Conservation (phyloP, 148 eudicot species). For the Rhododendron kiyosumense region DNA sequence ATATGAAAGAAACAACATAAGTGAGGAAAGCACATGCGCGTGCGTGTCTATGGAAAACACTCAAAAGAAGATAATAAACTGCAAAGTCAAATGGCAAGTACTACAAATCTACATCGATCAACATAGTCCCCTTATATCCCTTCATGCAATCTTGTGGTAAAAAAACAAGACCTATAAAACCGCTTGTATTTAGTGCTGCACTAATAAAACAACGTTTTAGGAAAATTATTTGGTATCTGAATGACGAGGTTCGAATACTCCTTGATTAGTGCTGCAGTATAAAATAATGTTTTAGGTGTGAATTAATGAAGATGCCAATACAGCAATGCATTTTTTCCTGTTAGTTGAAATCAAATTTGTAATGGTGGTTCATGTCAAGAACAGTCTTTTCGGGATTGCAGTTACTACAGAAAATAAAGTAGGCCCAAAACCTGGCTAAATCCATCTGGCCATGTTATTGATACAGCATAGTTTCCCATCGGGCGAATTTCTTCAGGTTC, state of each 20-base stretch:
- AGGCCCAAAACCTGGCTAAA: slow-evolving; percentile 70
- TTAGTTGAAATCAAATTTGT: not conserved
- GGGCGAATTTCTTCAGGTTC: slow-evolving; percentile 98
- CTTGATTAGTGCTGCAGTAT: not conserved
- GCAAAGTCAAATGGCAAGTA: not conserved
- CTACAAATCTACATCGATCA: not conserved
- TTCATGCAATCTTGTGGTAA: not conserved
- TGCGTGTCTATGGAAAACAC: no score
- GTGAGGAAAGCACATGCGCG: not conserved
- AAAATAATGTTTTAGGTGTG: not conserved
- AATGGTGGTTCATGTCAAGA: no score
- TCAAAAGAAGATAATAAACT: not conserved
- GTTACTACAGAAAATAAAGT: not conserved
- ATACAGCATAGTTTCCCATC: slow-evolving; percentile 97
- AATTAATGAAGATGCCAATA: not conserved
- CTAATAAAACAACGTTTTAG: not conserved
- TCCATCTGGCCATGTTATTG: slow-evolving; percentile 98
- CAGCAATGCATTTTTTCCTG: not conserved
- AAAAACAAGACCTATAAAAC: not conserved
- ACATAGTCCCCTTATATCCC: not conserved
- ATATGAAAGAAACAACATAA: slow-evolving; percentile 6
- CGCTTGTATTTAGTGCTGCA: not conserved
- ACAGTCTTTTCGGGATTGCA: not conserved
- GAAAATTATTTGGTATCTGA: not conserved
- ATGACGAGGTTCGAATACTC: not conserved